Percentiles rank a stretch among this genome's conserved stretches.
Conservation (phyloP, 805 yeast genomes). For the Blastobotrys chiropterorum region DNA sequence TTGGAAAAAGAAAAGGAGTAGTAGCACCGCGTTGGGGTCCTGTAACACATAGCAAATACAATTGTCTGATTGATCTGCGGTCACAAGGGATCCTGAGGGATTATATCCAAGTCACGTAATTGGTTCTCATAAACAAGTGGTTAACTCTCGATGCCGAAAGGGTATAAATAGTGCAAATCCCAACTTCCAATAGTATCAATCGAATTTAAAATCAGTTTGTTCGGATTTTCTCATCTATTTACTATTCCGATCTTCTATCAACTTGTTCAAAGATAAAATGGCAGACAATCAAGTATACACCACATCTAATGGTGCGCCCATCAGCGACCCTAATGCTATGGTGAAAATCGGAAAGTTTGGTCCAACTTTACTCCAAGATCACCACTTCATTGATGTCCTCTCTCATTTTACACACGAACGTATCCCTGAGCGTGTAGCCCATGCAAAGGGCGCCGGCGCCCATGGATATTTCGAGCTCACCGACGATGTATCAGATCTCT, state of each 20-base stretch:
- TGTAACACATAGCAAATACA: too few species aligned
- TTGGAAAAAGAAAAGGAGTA: too few species aligned
- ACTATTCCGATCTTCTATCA: background rate
- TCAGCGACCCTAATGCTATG: constrained; percentile 48
- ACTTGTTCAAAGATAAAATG: background rate
- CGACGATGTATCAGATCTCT: constrained; percentile 48
- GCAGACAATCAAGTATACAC: constrained; percentile 31
- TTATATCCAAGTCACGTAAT: too few species aligned
- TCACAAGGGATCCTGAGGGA: too few species aligned
- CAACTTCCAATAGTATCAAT: too few species aligned
- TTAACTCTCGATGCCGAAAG: too few species aligned
- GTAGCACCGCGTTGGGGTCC: too few species aligned
- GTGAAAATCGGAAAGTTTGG: constrained; percentile 50
- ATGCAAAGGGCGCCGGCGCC: constrained; percentile 63
- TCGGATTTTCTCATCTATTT: too few species aligned
- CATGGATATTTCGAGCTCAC: constrained; percentile 54
- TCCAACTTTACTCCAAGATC: constrained; percentile 53
- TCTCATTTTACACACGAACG: constrained; percentile 61
- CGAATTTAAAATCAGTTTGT: background rate
- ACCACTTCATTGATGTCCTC: constrained; percentile 48
- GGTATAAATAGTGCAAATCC: too few species aligned
- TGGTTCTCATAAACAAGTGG: too few species aligned
- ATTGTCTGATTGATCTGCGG: too few species aligned
- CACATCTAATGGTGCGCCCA: constrained; percentile 50
- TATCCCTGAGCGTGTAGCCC: constrained; percentile 62